Base-by-base conservation (phyloP, 352 stramenopile species). In the Globisporangium cederbergense region DNA sequence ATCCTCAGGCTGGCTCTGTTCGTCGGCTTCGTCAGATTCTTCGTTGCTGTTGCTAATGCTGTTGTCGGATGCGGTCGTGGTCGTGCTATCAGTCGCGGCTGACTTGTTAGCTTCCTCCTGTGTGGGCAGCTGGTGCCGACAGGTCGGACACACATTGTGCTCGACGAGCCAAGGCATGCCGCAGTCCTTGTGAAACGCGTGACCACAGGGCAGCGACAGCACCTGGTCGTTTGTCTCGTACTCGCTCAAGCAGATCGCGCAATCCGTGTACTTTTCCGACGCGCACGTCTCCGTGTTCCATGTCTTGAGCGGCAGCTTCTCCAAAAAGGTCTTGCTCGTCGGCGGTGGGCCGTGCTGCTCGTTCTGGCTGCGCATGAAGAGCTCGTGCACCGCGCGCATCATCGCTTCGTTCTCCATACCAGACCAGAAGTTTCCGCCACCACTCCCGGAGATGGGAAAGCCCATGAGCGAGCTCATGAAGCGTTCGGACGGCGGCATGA, bases 141-240 rank as follows among this genome's bases (percentile, higher is more conserved):
- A 94, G 0, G 82, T 92, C 13, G 86, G 86, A 53, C 86, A 94
- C 3, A 91, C 75, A 36, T 91, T 92, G 78, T 94, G 81, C 46
- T 90, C 77, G 5, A 77, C 38, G 2, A 94, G 86, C 86, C 86
- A 94, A 32, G 73, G 81, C 73, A 89, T 77, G 34, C 76, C 80
- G 58, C 86, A 94, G 40, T 89, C 75, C 66, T 87, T 83, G 76
- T 94, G 86, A 65, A 94, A 92, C 25, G 73, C 76, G 65, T 94
- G 86, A 16, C 78, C 78, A 52, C 86, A 94, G 0, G 86, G 86
- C 5, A 94, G 73, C n/a, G 75, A 75, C 14, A 91, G 66, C 11
- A 93, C 74, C 28, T 74, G 49, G 32, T 93, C 81, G 25, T 86
- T 73, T 11, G 80, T 77, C 67, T 86, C 79, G 52, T 87, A 93